A percentile compares a stretch with the other conserved stretches of the same genome.
These are phyloP conservation scores for Tetrahymena elliotti DNA, from an alignment of 73 alveolate species.

Conservation along the genomic window DNA sequence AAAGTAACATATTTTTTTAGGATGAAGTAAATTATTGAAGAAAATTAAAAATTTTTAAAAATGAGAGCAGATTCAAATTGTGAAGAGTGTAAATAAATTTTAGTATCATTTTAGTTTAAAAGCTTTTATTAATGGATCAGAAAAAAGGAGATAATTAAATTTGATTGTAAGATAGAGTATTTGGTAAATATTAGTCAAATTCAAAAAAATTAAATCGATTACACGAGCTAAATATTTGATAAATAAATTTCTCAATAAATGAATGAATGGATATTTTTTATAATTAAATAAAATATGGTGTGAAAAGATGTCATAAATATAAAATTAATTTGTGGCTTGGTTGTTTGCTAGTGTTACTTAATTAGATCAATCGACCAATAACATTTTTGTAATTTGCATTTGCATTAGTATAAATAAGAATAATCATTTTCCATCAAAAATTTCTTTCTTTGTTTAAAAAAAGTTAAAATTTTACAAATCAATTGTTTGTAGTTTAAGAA, in stretches of 20 bases:
- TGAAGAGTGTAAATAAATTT: not conserved
- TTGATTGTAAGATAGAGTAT: not conserved
- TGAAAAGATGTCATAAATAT: not conserved
- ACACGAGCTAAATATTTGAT: not conserved
- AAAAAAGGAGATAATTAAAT: not conserved
- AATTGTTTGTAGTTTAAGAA: not conserved
- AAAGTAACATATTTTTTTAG: too few relatives aligned
- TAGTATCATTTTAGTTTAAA: not conserved
- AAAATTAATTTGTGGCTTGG: not conserved
- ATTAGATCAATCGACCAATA: not conserved
- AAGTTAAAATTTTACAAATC: not conserved
- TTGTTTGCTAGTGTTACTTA: not conserved
- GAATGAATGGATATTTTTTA: not conserved
- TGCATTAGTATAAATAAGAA: not conserved
- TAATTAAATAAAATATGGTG: not conserved
- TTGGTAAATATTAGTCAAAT: not conserved
- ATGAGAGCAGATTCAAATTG: not conserved
- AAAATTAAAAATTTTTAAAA: too few relatives aligned
- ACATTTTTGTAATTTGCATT: not conserved
- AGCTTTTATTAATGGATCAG: not conserved
- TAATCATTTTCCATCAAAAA: not conserved
- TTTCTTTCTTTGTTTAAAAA: too few relatives aligned
- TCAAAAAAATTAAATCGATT: not conserved
- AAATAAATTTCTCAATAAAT: too few relatives aligned
- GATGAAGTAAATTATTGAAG: not conserved